Evolutionary conservation across 176 grass and related monocot species (phyloP), one percentile per base, ranked within the genome.

Genomic region (Musa itinerans): DNA sequence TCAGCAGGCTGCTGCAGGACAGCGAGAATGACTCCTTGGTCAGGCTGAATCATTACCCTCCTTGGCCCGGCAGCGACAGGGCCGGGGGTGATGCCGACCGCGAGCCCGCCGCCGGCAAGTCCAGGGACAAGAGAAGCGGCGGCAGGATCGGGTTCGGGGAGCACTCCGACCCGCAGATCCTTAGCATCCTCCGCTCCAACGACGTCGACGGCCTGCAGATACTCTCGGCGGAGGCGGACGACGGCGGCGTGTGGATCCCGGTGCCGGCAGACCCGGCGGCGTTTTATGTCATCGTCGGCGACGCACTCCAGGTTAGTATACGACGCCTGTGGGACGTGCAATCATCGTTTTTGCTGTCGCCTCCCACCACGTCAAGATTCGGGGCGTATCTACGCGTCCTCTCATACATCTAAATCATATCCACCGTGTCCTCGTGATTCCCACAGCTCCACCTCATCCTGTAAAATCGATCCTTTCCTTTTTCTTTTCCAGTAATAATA

Each of bases 31-130:
- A 99, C 79, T 99, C 78, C 66, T 83, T 99, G 72, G 77, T 99
- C 43, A 89, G 95, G 83, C 85, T 99, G 62, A 99, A 99, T 79
- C 91, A 99, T 51, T 99, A 99, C 72, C 91, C 95, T 3, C 34
- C 34, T 62, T 15, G 57, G 15, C 12, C 15, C 20, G 13, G 57
- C 57, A 62, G 20, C 17, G 57, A 62, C 57, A 17, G 57, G 57
- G 13, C 57, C 14, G 15, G 17, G 12, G 15, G 57, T 62, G 20
- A 62, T n/a, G 20, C 10, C 17, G 20, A 43, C 34, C 34, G 34
- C 34, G 34, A 43, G 4, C 34, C 34, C 34, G 34, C 57, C 13
- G 20, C 17, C 64, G 11, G 10, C 64, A 68, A 48, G 23, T 83
- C 83, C 80, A 85, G 76, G 68, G 63, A 72, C 80, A 89, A 80